Conservation (phyloP, 768 basidiomycete species). For the Albatrellus ellisii region DNA sequence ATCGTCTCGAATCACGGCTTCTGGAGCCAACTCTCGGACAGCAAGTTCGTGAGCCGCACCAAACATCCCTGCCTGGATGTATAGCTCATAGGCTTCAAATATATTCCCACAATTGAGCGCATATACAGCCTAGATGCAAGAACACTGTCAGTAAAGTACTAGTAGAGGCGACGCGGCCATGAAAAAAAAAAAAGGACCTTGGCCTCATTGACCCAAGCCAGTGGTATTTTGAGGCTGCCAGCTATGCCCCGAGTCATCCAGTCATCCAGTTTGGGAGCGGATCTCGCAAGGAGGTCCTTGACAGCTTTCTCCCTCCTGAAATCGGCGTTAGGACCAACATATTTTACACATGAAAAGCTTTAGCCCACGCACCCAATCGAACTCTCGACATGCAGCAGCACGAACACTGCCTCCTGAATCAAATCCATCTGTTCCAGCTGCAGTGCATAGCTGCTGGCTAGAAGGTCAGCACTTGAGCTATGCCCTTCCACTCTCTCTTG, state of each 20-base stretch:
- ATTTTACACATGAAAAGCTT: conserved; percentile 1
- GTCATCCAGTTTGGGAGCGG: conserved; percentile 50
- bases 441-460: conserved; percentile 76
- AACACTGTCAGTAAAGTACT: conserved; percentile 1
- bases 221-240: conserved; percentile 70
- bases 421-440: conserved; percentile 74
- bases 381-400: conserved; percentile 79
- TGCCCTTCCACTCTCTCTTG: conserved; percentile 54
- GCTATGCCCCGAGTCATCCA: conserved; percentile 62
- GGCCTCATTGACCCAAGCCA: conserved; percentile 82
- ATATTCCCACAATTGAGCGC: conserved; percentile 47
- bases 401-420: conserved; percentile 81
- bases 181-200: conserved; percentile 34
- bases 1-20: conserved; percentile 56
- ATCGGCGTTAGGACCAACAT: background rate
- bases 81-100: conserved; percentile 66
- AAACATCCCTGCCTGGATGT: conserved; percentile 55
- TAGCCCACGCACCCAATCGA: conserved; percentile 52
- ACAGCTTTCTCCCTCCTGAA: conserved; percentile 71
- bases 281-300: conserved; percentile 65
- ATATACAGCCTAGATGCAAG: conserved; percentile 43
- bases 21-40: conserved; percentile 78
- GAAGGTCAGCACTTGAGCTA: conserved; percentile 69
- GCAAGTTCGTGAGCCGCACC: conserved; percentile 74
- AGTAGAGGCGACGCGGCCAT: background rate